A percentile compares a stretch with the other conserved stretches of the same genome.
phyloP scores from a whole-genome alignment of 768 basidiomycete species.

The Termitomyces sp. region DNA sequence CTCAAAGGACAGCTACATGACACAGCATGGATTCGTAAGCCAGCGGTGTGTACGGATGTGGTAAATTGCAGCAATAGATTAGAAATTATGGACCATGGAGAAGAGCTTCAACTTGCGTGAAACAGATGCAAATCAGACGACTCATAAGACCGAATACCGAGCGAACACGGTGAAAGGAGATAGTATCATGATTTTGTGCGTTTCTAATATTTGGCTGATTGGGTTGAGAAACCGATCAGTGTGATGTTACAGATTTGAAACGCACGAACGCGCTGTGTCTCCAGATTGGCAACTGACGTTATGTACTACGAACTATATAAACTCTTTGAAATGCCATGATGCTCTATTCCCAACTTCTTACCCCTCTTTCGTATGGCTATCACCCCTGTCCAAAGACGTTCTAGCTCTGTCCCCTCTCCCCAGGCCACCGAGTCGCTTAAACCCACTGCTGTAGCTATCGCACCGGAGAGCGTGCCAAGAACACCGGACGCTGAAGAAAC shows the following conservation, averaged over 20 bases:
- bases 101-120: not conserved
- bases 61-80: not conserved
- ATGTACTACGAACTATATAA: constrained; percentile 7
- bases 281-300: not conserved
- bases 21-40: constrained; percentile 5
- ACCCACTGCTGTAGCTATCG: constrained; percentile 16
- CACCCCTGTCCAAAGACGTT: constrained; percentile 18
- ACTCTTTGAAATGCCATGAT: constrained; percentile 2
- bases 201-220: not conserved
- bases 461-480: constrained; percentile 14
- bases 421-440: constrained; percentile 16
- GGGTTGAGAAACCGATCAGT: not conserved
- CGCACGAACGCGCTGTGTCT: no score
- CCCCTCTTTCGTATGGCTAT: constrained; percentile 16
- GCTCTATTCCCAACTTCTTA: constrained; percentile 4
- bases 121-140: not conserved
- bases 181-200: not conserved
- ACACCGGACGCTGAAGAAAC: constrained; percentile 12
- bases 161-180: not conserved
- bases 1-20: not conserved
- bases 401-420: constrained; percentile 17
- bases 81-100: not conserved
- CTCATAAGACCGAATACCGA: not conserved
- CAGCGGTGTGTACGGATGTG: constrained; percentile 9
- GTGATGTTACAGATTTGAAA: constrained; percentile 5